These are phyloP conservation scores for Populus simonii DNA, from an alignment of 345 rosid genomes.

Conservation along the genomic window DNA sequence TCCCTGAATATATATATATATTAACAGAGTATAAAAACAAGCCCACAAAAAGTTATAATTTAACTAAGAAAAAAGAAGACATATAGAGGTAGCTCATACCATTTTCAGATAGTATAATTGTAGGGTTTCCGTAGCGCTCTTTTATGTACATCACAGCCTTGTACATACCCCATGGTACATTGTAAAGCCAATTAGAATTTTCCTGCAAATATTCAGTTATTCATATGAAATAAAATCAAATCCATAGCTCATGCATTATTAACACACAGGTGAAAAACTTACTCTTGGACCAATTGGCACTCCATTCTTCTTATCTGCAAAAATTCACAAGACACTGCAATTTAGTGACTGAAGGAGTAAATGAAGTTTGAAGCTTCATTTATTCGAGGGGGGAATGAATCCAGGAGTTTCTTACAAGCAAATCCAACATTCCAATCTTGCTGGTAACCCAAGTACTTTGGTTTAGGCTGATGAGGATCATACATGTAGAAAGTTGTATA, in stretches of 20 bases:
- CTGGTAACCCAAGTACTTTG: constrained; percentile 65
- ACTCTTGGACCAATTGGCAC: constrained; percentile 77
- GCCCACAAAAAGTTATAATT: neutral
- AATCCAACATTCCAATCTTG: constrained; percentile 87
- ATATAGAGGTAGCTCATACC: constrained; percentile 33
- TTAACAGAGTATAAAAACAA: neutral
- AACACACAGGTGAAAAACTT: constrained; percentile 11
- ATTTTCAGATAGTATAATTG: constrained; percentile 76
- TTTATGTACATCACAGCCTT: constrained; percentile 82
- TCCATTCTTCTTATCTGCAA: constrained; percentile 61
- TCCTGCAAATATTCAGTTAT: constrained; percentile 46
- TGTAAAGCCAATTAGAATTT: constrained; percentile 78
- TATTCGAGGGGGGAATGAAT: neutral
- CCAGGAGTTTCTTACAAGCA: constrained; percentile 51
- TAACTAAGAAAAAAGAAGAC: neutral
- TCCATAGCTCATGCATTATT: neutral
- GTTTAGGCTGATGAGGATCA: constrained; percentile 47
- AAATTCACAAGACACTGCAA: neutral
- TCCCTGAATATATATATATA: constrained; percentile 38
- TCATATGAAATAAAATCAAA: neutral
- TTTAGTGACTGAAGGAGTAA: constrained; percentile 1
- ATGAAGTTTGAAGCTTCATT: neutral
- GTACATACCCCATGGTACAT: constrained; percentile 97
- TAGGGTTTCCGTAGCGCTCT: constrained; percentile 86
- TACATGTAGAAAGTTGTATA: constrained; percentile 76